Evolutionary conservation across 2,329 filamentous ascomycete genomes (phyloP).

Genomic region (Hirsutella thompsonii): DNA sequence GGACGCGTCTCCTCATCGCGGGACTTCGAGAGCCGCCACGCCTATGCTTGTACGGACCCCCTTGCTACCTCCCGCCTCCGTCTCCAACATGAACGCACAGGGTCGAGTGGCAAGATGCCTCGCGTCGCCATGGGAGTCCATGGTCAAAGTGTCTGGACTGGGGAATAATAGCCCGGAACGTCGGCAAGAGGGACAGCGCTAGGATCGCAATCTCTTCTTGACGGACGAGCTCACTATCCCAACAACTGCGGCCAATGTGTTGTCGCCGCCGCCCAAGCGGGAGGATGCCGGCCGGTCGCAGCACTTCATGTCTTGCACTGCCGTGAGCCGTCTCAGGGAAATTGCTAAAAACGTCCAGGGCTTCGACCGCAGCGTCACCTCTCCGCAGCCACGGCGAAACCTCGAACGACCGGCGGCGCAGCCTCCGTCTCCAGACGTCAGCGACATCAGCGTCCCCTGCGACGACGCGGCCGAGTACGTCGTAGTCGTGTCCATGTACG

Average conservation of each 20-base stretch:
- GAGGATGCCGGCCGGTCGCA: conserved; percentile 5
- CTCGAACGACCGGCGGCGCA: conserved; percentile 58
- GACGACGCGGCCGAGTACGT: conserved; percentile 63
- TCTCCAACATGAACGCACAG: conserved; percentile 8
- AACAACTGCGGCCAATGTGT: too few species aligned
- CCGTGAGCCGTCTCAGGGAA: conserved; percentile 31
- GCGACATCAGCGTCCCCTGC: conserved; percentile 49
- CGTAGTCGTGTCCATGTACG: conserved; percentile 92
- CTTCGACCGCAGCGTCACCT: conserved; percentile 27
- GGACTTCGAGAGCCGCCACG: conserved; percentile 53
- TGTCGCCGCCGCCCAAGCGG: conserved; percentile 17
- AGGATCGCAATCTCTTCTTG: conserved; percentile 13
- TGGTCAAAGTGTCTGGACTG: conserved; percentile 11
- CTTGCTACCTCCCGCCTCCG: conserved; percentile 18
- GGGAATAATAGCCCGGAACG: conserved; percentile 14
- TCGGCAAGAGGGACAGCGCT: conserved; percentile 13
- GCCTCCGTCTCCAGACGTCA: conserved; percentile 63
- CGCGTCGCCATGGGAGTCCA: background rate
- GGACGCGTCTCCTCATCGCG: conserved; percentile 45
- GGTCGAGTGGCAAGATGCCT: background rate
- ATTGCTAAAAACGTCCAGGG: conserved; percentile 37
- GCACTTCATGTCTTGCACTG: conserved; percentile 30
- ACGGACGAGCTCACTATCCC: too few species aligned
- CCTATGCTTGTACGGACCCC: conserved; percentile 49
- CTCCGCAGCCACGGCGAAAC: conserved; percentile 44